Percentiles rank a stretch among this genome's conserved stretches.
phyloP scores from a whole-genome alignment of 2,329 filamentous ascomycete species.

The Fusarium mangiferae region DNA sequence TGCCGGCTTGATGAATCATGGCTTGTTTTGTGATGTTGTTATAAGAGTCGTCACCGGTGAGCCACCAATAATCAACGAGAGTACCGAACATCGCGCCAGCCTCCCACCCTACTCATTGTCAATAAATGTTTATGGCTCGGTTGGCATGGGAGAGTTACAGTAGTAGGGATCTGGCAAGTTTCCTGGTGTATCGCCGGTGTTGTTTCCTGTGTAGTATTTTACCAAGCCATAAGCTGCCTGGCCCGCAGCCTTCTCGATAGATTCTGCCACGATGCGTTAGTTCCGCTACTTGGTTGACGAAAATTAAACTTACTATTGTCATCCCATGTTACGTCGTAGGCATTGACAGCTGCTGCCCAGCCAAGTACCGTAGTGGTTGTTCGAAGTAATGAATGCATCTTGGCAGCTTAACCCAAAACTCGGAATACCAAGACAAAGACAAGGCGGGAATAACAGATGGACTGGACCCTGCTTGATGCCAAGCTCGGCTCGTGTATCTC shows the following conservation, averaged over 20 bases:
- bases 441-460: slow-evolving; percentile 5
- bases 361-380: slow-evolving; percentile 22
- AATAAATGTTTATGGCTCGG: slow-evolving; percentile 32
- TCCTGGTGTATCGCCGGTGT: slow-evolving; percentile 66
- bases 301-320: slow-evolving; percentile 30
- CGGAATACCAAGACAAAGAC: slow-evolving; percentile 13
- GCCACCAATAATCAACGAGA: slow-evolving; percentile 77
- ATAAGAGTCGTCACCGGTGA: slow-evolving; percentile 74
- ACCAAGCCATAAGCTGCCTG: slow-evolving; percentile 60
- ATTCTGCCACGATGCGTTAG: slow-evolving; percentile 50
- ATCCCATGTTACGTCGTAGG: slow-evolving; percentile 35
- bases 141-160: slow-evolving; percentile 60
- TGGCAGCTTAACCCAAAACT: slow-evolving; percentile 16
- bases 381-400: slow-evolving; percentile 35
- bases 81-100: slow-evolving; percentile 77
- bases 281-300: neutral
- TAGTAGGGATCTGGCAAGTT: slow-evolving; percentile 72
- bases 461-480: slow-evolving; percentile 9
- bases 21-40: slow-evolving; percentile 68
- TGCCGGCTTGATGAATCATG: slow-evolving; percentile 68
- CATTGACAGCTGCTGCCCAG: slow-evolving; percentile 22
- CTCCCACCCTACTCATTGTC: slow-evolving; percentile 68
- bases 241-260: slow-evolving; percentile 60
- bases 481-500: slow-evolving; percentile 14
- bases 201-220: slow-evolving; percentile 66